phyloP scores from a whole-genome alignment of 257 asterid genomes.

The Voacanga thouarsii region DNA sequence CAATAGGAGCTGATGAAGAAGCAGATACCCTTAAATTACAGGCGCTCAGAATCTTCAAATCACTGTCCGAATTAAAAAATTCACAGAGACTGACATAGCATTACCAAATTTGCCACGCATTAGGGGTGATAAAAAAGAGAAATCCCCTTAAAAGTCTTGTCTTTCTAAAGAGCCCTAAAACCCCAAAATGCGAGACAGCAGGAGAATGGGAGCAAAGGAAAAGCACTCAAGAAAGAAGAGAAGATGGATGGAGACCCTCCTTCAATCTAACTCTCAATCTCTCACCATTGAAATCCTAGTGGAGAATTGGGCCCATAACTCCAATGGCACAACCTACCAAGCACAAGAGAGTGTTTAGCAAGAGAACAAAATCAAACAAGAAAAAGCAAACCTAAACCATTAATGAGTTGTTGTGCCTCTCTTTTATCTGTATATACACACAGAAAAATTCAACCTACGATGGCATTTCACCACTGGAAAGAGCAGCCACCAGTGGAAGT shows the following conservation, averaged over 20 bases:
- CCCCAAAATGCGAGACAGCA: conserved; percentile 54
- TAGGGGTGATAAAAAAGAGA: conserved; percentile 3
- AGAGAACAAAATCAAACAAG: conserved; percentile 19
- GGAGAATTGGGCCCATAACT: conserved; percentile 58
- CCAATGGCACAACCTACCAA: conserved; percentile 41
- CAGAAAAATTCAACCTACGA: not conserved
- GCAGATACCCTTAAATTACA: conserved; percentile 3
- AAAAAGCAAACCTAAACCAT: conserved; percentile 26
- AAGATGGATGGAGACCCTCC: conserved; percentile 26
- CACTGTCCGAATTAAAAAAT: conserved; percentile 22
- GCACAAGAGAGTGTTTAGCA: conserved; percentile 34
- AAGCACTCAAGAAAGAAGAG: conserved; percentile 16
- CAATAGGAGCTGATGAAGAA: conserved; percentile 6
- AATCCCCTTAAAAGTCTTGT: conserved; percentile 30
- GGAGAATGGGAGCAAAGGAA: conserved; percentile 39
- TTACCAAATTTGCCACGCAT: conserved; percentile 12
- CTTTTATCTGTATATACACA: not conserved
- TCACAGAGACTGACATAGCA: conserved; percentile 22
- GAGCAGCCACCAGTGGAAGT: not conserved
- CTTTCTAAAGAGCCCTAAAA: conserved; percentile 15
- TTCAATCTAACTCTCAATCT: conserved; percentile 4
- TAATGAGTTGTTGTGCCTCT: conserved; percentile 11
- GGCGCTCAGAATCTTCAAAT: conserved; percentile 13
- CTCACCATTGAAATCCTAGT: conserved; percentile 41
- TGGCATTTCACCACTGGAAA: not conserved